Evolutionary conservation across 2,329 filamentous ascomycete species (phyloP), one percentile per base, ranked within the genome.

Genomic region (Chrysoporthe puriensis): DNA sequence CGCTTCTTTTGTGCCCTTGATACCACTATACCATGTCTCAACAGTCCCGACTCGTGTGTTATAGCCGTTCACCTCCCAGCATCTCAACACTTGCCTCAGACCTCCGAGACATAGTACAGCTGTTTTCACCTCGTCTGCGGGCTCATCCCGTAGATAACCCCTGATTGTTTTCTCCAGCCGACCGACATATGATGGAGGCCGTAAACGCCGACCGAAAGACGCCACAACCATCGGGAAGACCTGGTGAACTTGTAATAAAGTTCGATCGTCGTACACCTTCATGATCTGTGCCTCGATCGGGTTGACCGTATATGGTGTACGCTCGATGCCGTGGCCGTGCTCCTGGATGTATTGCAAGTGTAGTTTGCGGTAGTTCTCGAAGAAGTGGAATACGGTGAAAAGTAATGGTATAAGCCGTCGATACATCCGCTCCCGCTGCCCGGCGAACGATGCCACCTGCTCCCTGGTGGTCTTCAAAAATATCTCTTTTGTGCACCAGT

Each of bases 11-110:
- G 57, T 8, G 18, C 63, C 57, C 11, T 66, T 79, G 9, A 90
- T 76, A 21, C 79, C 80, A 52, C 81, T 81, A 74, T 85, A 88
- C 87, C 87, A 90, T 5, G 73, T 78, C 72, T 90, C 88, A 18
- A 90, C 88, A 1, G 85, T 84, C 26, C 81, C 81, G 66, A 87
- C 82, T 43, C 88, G 81, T 63, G 80, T 81, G 73, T 88, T 90
- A 76, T 90, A 90, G 1, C 88, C 87, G 73, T 89, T 89, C 50
- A 88, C 87, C 73, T 90, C 87, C 88, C 88, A 90, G 46, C 90
- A 82, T 57, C 84, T 81, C 72, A 90, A 86, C 1, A 89, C 87
- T 73, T 90, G 86, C 9, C 88, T 82, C 66, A 90, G 77, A 2
- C 88, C 88, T 44, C 88, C 88, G 13, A 90, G 78, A 56, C 84